A percentile compares a stretch with the other conserved stretches of the same genome.
Evolutionary conservation across 805 yeast species (phyloP).

Genomic region (Candida dendrica): DNA sequence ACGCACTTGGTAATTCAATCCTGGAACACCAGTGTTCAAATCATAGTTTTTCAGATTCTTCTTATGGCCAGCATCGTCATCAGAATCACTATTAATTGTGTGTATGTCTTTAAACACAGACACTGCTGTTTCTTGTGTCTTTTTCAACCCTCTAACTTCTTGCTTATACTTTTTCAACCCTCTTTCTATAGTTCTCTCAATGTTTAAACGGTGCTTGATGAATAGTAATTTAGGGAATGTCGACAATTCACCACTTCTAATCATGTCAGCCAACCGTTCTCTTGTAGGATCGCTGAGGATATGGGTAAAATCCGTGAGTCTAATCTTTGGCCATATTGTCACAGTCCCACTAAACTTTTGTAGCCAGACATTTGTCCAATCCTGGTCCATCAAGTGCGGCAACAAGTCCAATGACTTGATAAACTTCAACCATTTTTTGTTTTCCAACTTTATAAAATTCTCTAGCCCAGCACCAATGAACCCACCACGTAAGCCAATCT

Average conservation of each 20-base stretch:
- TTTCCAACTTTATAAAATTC: slow-evolving; percentile 62
- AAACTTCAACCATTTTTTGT: slow-evolving; percentile 69
- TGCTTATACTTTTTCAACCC: slow-evolving; percentile 32
- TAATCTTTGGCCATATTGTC: slow-evolving; percentile 68
- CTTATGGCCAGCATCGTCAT: slow-evolving; percentile 5
- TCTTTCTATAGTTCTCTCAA: slow-evolving; percentile 57
- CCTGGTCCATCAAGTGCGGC: slow-evolving; percentile 65
- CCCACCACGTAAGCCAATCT: slow-evolving; percentile 68
- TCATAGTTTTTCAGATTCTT: not conserved
- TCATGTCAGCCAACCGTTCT: slow-evolving; percentile 45
- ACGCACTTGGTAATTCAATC: slow-evolving; percentile 10
- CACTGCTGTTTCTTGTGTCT: slow-evolving; percentile 1
- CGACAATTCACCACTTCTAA: slow-evolving; percentile 55
- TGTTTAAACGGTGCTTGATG: slow-evolving; percentile 52
- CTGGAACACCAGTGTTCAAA: slow-evolving; percentile 3
- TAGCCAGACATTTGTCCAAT: slow-evolving; percentile 73
- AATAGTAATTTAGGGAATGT: slow-evolving; percentile 62
- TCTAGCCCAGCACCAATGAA: slow-evolving; percentile 67
- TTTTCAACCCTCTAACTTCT: slow-evolving; percentile 1
- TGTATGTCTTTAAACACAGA: not conserved
- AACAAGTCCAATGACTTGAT: slow-evolving; percentile 57
- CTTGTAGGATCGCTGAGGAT: slow-evolving; percentile 65
- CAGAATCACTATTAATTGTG: slow-evolving; percentile 4
- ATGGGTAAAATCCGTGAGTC: slow-evolving; percentile 50
- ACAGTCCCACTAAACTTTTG: slow-evolving; percentile 71